Evolutionary conservation across 768 basidiomycete genomes (phyloP).

Genomic region (Myochromella boudieri): DNA sequence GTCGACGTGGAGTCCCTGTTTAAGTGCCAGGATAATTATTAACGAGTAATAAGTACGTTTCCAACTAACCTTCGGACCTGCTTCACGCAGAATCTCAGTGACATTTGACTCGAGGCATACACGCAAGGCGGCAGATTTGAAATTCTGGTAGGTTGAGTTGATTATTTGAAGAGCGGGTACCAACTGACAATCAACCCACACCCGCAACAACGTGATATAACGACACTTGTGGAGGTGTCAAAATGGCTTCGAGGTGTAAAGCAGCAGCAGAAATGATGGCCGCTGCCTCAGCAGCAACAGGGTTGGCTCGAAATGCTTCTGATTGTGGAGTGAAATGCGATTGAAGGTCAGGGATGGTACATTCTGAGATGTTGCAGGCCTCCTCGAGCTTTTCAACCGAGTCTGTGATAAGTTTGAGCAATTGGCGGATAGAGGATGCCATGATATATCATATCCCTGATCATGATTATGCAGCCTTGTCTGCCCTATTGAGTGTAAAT

Average conservation of each 20-base stretch:
- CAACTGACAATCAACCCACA: slow-evolving; percentile 14
- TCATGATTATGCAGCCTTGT: too few relatives aligned
- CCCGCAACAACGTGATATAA: slow-evolving; percentile 25
- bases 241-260: slow-evolving; percentile 27
- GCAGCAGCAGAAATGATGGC: slow-evolving; percentile 30
- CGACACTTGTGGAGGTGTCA: slow-evolving; percentile 25
- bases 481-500: too few relatives aligned
- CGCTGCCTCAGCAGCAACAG: slow-evolving; percentile 26
- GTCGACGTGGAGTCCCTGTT: slow-evolving; percentile 26
- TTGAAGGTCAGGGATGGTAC: slow-evolving; percentile 23
- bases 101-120: slow-evolving; percentile 29
- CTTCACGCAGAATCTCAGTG: slow-evolving; percentile 35
- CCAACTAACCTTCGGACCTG: slow-evolving; percentile 25
- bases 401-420: slow-evolving; percentile 18
- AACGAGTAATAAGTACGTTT: neutral
- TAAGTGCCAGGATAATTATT: neutral
- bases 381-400: slow-evolving; percentile 21
- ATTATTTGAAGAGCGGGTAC: neutral
- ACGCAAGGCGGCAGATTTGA: slow-evolving; percentile 25
- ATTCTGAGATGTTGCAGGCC: slow-evolving; percentile 11
- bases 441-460: too few relatives aligned
- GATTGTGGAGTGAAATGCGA: slow-evolving; percentile 22
- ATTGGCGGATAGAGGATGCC: neutral
- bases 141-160: slow-evolving; percentile 16
- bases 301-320: slow-evolving; percentile 25